Percentiles rank a stretch among this genome's conserved stretches.
These are phyloP conservation scores for Trypanosoma cruzi DNA, from an alignment of 208 protist genomes.

Conservation along the genomic window DNA sequence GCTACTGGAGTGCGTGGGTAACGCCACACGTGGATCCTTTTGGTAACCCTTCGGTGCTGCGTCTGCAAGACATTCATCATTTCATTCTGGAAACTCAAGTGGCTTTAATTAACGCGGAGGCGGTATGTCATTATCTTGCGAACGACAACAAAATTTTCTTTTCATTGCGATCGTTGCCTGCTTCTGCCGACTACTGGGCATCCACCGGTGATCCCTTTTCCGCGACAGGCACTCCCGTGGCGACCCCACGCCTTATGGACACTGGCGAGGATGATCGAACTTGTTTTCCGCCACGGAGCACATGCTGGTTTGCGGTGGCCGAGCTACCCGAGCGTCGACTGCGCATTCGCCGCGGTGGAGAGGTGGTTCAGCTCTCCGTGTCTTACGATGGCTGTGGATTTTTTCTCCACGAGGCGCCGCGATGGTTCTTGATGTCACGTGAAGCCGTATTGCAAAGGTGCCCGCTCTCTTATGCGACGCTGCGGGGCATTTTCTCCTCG, in stretches of 20 bases:
- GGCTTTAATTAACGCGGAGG: conserved; percentile 7
- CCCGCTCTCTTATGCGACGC: conserved; percentile 1
- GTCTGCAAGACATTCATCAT: conserved; percentile 7
- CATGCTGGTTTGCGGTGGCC: conserved; percentile 21
- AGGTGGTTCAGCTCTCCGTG: conserved; percentile 7
- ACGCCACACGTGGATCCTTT: conserved; percentile 3
- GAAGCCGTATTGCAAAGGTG: conserved; percentile 12
- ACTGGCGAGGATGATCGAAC: background rate
- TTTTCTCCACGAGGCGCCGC: conserved; percentile 23
- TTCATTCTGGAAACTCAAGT: conserved; percentile 4
- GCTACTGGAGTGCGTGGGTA: conserved; percentile 20
- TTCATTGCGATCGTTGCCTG: background rate
- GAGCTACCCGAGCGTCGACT: conserved; percentile 7
- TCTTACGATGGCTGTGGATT: conserved; percentile 23
- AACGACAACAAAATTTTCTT: background rate
- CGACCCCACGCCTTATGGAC: background rate
- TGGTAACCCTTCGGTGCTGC: background rate
- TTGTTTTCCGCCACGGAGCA: background rate
- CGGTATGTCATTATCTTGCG: background rate
- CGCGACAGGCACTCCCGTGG: background rate
- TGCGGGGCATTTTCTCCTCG: background rate
- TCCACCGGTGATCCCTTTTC: conserved; percentile 10
- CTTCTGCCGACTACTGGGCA: conserved; percentile 13
- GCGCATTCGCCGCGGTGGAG: conserved; percentile 5
- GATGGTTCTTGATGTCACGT: conserved; percentile 15